A percentile compares a stretch with the other conserved stretches of the same genome.
These are phyloP conservation scores for Sclerotinia trifoliorum DNA, from an alignment of 2,329 filamentous ascomycete genomes.

Conservation along the genomic window DNA sequence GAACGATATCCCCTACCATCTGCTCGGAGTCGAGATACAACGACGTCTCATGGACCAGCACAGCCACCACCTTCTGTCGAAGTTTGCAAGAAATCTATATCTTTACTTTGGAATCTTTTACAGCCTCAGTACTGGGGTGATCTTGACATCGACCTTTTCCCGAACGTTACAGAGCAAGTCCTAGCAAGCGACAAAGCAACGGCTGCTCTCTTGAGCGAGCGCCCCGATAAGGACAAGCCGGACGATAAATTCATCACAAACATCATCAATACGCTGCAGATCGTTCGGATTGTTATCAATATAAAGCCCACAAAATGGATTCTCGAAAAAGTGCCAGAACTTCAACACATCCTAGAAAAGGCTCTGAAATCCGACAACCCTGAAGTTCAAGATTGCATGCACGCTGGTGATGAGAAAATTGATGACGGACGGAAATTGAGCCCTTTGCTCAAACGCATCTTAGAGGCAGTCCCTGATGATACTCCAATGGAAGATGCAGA, in stretches of 20 bases:
- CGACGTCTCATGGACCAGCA: constrained; percentile 46
- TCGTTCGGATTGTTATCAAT: constrained; percentile 85
- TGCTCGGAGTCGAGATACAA: constrained; percentile 60
- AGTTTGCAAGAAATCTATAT: constrained; percentile 80
- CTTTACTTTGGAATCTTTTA: constrained; percentile 78
- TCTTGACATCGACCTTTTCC: constrained; percentile 85
- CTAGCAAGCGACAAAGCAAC: constrained; percentile 76
- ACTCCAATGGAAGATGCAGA: constrained; percentile 72
- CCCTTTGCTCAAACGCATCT: constrained; percentile 75
- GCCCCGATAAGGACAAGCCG: constrained; percentile 66
- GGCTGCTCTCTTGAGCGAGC: constrained; percentile 57
- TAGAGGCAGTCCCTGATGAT: constrained; percentile 84
- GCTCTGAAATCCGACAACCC: constrained; percentile 82
- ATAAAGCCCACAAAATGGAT: constrained; percentile 91
- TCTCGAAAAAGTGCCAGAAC: constrained; percentile 67
- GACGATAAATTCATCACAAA: constrained; percentile 81
- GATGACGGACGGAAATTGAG: constrained; percentile 70
- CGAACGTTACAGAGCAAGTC: constrained; percentile 84
- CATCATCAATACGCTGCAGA: constrained; percentile 91
- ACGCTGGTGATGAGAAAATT: constrained; percentile 67
- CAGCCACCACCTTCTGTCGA: constrained; percentile 63
- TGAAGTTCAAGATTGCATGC: constrained; percentile 90
- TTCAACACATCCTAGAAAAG: constrained; percentile 90
- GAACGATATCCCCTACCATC: constrained; percentile 81
- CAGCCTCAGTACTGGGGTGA: constrained; percentile 90